Base-by-base conservation (phyloP, 371 early-diverging fungal species). In the Parasitella parasitica region DNA sequence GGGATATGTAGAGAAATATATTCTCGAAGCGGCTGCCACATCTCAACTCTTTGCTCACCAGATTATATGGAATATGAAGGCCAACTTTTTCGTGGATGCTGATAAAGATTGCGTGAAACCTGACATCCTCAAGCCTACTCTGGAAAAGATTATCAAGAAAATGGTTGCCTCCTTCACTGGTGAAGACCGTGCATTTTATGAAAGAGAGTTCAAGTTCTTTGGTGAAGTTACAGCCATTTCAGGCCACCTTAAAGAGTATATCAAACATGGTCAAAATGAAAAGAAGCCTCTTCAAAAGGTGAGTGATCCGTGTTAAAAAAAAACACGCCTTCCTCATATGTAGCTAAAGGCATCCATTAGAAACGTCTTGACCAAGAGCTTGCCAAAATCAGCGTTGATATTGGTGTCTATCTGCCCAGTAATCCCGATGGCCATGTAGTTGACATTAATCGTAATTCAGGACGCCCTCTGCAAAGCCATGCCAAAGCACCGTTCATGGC, bases 401-500 rank as follows among this genome's bases (percentile, higher is more conserved):
- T 91, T 3, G 99, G 99, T 18, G 98, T 98, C 3, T 99, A 99
- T 71, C 77, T 99, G 49, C 99, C 99, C 5, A 95, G 92, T 74
- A 98, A 98, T 61, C 98, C 99, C 1, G 99, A 99, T 57, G 91
- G 94, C 27, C 90, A 82, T 13, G 95, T 99, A 4, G 79, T 99
- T 2, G 97, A 93, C 63, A 97, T 99, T 69, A 95, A 98, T 66
- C 91, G 95, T 64, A 87, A 87, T 16, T 97, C 97, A 15, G 99
- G 99, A 15, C 75, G 94, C 18, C 97, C 98, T 16, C 84, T 99
- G 37, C 99, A 99, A 78, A 90, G 91, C 63, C 99, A 99, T 70
- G 99, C 99, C 53, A 99, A 99, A 81, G 97, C 99, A 2, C 99
- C 99, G 2, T 99, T 97, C 71, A 95, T 99, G 98, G 99, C 98